Percentiles rank a stretch among this genome's conserved stretches.
phyloP scores from a whole-genome alignment of 176 grass and related monocot species.

The Aegilops sharonensis region DNA sequence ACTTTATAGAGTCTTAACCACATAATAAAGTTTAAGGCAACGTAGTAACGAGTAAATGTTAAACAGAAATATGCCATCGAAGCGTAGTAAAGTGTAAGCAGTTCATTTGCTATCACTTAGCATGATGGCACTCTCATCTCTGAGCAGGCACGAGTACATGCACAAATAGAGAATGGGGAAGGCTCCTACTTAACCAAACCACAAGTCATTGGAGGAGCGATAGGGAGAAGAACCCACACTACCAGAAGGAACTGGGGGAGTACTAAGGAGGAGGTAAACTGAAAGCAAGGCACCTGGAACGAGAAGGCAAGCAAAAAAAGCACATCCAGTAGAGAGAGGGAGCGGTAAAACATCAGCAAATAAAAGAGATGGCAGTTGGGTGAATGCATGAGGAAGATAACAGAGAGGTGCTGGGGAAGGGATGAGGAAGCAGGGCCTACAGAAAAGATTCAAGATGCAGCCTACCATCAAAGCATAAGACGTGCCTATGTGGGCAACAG shows the following conservation, averaged over 20 bases:
- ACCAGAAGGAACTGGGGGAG: neutral
- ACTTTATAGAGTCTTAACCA: neutral
- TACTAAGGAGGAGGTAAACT: neutral
- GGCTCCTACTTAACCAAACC: neutral
- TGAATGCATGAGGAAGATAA: neutral
- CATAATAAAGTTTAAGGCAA: neutral
- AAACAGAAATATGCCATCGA: neutral
- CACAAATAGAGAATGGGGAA: neutral
- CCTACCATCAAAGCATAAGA: neutral
- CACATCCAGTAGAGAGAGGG: neutral
- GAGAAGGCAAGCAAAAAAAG: neutral
- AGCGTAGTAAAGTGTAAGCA: neutral
- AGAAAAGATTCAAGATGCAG: neutral
- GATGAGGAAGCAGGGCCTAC: neutral
- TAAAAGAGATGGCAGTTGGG: neutral
- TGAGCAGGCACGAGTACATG: neutral
- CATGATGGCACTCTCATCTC: neutral
- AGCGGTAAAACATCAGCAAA: neutral
- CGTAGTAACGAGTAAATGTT: neutral
- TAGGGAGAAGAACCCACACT: neutral
- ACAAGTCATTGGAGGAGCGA: no score
- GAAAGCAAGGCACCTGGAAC: neutral
- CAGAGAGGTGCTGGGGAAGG: neutral
- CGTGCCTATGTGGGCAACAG: neutral
- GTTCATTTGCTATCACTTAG: neutral